Evolutionary conservation across 1,284 basidiomycete genomes (phyloP).

Genomic region (Pyrrhoderma noxium): DNA sequence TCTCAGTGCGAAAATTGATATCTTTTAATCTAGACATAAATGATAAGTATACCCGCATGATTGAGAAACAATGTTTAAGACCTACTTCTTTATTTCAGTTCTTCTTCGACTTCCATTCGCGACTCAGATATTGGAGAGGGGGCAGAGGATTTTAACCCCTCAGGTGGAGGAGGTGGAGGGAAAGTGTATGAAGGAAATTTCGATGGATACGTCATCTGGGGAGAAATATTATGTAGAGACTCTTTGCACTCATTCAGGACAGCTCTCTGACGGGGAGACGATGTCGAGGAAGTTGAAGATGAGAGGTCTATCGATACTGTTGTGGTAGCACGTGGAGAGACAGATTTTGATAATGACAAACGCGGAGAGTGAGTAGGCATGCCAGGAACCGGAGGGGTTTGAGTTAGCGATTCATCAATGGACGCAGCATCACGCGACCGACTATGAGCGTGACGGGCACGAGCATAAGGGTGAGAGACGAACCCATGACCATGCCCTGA

Average conservation of each 20-base stretch:
- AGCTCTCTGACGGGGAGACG: neutral
- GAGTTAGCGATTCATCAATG: neutral
- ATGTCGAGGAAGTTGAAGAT: neutral
- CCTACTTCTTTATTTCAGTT: too few relatives aligned
- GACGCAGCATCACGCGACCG: slow-evolving; percentile 6
- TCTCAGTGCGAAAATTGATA: too few relatives aligned
- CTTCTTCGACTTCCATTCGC: slow-evolving; percentile 5
- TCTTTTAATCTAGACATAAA: too few relatives aligned
- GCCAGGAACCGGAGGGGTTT: neutral
- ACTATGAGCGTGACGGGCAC: slow-evolving; percentile 1
- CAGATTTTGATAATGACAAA: neutral
- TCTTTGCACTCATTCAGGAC: neutral
- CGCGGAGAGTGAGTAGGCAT: neutral
- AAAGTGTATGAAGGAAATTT: slow-evolving; percentile 14
- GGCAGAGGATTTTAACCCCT: neutral
- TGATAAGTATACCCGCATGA: too few relatives aligned
- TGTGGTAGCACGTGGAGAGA: neutral
- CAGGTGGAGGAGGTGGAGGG: slow-evolving; percentile 11
- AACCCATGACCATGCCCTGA: slow-evolving; percentile 11
- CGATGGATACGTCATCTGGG: slow-evolving; percentile 1
- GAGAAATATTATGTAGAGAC: neutral
- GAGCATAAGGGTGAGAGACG: slow-evolving; percentile 7
- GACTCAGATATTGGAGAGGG: neutral
- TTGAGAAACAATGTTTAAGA: too few relatives aligned
- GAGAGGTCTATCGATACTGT: slow-evolving; percentile 1